A percentile compares a stretch with the other conserved stretches of the same genome.
These are phyloP conservation scores for Aurifilum marmelostoma DNA, from an alignment of 2,329 filamentous ascomycete genomes.

Conservation along the genomic window DNA sequence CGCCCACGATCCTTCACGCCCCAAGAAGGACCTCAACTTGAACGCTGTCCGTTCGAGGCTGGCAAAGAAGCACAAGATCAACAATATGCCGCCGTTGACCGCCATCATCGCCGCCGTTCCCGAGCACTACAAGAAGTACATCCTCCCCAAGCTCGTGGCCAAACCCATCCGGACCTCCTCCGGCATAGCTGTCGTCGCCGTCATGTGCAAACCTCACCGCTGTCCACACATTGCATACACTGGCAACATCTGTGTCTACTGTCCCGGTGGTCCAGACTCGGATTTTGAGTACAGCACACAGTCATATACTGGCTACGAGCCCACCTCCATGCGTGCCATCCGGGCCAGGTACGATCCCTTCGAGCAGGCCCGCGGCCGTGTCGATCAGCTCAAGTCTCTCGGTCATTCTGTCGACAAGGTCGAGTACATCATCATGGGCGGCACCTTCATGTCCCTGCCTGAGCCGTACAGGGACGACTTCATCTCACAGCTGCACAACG, in stretches of 20 bases:
- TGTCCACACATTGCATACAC: slow-evolving; percentile 98
- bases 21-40: slow-evolving; percentile 87
- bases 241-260: slow-evolving; percentile 98
- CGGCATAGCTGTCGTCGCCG: slow-evolving; percentile 95
- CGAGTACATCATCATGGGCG: slow-evolving; percentile 99
- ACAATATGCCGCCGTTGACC: slow-evolving; percentile 86
- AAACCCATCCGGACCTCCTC: slow-evolving; percentile 97
- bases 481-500: slow-evolving; percentile 94
- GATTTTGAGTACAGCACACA: slow-evolving; percentile 99
- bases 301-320: slow-evolving; percentile 97
- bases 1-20: slow-evolving; percentile 70
- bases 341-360: slow-evolving; percentile 96
- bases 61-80: slow-evolving; percentile 89
- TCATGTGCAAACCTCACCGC: slow-evolving; percentile 99
- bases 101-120: slow-evolving; percentile 98
- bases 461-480: slow-evolving; percentile 90
- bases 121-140: slow-evolving; percentile 99
- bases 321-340: slow-evolving; percentile 97
- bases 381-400: slow-evolving; percentile 94
- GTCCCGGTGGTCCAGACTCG: slow-evolving; percentile 93
- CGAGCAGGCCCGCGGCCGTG: slow-evolving; percentile 91
- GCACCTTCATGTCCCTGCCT: slow-evolving; percentile 96
- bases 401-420: slow-evolving; percentile 99
- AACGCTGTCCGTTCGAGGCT: slow-evolving; percentile 86
- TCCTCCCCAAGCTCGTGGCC: slow-evolving; percentile 91